Evolutionary conservation across 192 early-diverging fungal species (phyloP), one percentile per base, ranked within the genome.

Genomic region (Chytriomyces hyalinus): DNA sequence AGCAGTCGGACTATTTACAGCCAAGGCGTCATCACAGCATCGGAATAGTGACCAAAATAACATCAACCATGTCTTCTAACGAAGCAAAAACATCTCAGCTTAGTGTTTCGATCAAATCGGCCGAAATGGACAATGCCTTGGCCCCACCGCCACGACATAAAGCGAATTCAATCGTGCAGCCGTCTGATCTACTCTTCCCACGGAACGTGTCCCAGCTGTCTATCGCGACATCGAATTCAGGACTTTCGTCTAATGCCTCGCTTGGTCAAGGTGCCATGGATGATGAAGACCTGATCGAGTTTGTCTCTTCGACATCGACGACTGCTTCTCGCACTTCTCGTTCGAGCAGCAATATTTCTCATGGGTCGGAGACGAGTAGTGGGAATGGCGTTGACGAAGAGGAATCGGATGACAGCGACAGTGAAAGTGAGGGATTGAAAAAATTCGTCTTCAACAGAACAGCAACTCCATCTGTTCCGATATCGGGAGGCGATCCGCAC

Each of bases 351-450:
- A 36, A 36, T 36, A 36, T 36, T 36, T 36, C 36, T 36, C 36
- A 36, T 36, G 63, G 36, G 1, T 45, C n/a, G 17, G 53, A 36
- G 11, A 28, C 15, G 3, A 51, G 20, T 26, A 26, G 15, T 10
- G 53, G 51, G 20, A 60, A n/a, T n/a, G 61, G 64, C 26, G 69
- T 65, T 6, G 70, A 79, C 51, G 77, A 71, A 9, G 62, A 65
- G 13, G 76, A 78, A 1, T 62, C 59, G 15, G 71, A 62, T 22
- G 51, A 65, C 43, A 44, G 43, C 4, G 64, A 65, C 22, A 67
- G 65, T 67, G 74, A 76, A n/a, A 64, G 65, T 1, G 74, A 76
- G 11, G 74, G 67, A 15, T 59, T 76, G 48, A 65, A 66, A 24
- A 17, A 49, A 22, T 76, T 67, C 28, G 64, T 67, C 45, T 61